A percentile compares a stretch with the other conserved stretches of the same genome.
Evolutionary conservation across 2,329 filamentous ascomycete genomes (phyloP).

Genomic region (Podosphaera leucotricha): DNA sequence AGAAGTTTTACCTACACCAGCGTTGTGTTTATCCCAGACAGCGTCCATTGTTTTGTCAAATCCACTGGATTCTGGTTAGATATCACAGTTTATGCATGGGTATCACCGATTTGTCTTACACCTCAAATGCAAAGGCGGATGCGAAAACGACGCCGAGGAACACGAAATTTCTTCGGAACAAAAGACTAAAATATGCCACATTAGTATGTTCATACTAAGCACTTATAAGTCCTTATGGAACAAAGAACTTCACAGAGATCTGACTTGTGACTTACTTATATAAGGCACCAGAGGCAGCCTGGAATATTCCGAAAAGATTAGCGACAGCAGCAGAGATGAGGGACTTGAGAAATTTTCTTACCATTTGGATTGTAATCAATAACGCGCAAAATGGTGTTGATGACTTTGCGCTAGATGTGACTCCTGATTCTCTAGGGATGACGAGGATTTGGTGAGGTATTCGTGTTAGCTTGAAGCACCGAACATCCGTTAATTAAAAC

Average conservation of each 20-base stretch:
- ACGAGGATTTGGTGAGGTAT: no score
- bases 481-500: no score
- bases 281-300: constrained; percentile 12
- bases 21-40: constrained; percentile 80
- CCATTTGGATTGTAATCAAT: constrained; percentile 13
- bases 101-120: constrained; percentile 36
- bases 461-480: no score
- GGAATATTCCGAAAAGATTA: constrained; percentile 10
- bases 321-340: constrained; percentile 1
- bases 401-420: no score
- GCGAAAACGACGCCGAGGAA: constrained; percentile 76
- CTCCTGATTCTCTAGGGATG: no score
- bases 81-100: not conserved
- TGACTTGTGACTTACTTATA: constrained; percentile 14
- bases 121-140: constrained; percentile 72
- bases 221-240: not conserved
- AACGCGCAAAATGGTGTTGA: constrained; percentile 1
- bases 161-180: constrained; percentile 70
- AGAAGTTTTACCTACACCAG: constrained; percentile 43
- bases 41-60: constrained; percentile 66
- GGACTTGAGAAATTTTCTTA: constrained; percentile 3
- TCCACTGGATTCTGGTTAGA: constrained; percentile 27
- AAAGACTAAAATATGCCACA: constrained; percentile 30
- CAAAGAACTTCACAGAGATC: not conserved
- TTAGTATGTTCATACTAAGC: not conserved